Conservation (phyloP, 2,329 filamentous ascomycete genomes). For the Exophiala bonariae region DNA sequence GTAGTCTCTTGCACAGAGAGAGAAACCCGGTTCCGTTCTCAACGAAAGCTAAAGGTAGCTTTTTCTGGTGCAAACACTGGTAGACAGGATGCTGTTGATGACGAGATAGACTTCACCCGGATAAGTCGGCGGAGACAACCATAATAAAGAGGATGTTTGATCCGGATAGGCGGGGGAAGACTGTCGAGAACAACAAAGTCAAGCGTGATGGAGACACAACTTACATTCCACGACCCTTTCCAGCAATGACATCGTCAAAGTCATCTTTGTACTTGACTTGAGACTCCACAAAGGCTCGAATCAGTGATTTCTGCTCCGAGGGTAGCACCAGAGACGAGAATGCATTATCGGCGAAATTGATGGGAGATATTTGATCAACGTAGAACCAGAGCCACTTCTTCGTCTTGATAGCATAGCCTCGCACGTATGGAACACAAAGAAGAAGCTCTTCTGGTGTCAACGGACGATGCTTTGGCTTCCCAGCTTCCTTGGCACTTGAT, state of each 20-base stretch:
- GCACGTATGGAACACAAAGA: conserved; percentile 42
- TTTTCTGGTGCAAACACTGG: too few species aligned
- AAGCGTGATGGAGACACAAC: background rate
- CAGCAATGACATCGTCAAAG: conserved; percentile 54
- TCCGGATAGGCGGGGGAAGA: too few species aligned
- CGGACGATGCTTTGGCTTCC: conserved; percentile 27
- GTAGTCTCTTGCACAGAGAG: too few species aligned
- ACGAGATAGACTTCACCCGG: too few species aligned
- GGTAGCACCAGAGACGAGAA: conserved; percentile 52
- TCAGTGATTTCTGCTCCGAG: conserved; percentile 46
- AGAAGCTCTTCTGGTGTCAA: conserved; percentile 38
- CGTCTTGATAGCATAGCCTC: conserved; percentile 50
- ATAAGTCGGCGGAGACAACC: too few species aligned
- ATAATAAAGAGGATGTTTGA: too few species aligned
- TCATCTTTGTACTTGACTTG: conserved; percentile 39
- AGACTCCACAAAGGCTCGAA: conserved; percentile 47
- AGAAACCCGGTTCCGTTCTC: too few species aligned
- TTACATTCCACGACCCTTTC: conserved; percentile 53
- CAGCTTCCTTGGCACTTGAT: conserved; percentile 4
- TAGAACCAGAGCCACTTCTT: conserved; percentile 45
- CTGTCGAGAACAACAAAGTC: too few species aligned
- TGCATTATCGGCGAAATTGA: conserved; percentile 46
- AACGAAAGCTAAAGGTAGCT: too few species aligned
- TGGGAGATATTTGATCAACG: conserved; percentile 40
- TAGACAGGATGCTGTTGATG: too few species aligned